phyloP scores from a whole-genome alignment of 2,329 filamentous ascomycete genomes.

The Microdochium nivale region DNA sequence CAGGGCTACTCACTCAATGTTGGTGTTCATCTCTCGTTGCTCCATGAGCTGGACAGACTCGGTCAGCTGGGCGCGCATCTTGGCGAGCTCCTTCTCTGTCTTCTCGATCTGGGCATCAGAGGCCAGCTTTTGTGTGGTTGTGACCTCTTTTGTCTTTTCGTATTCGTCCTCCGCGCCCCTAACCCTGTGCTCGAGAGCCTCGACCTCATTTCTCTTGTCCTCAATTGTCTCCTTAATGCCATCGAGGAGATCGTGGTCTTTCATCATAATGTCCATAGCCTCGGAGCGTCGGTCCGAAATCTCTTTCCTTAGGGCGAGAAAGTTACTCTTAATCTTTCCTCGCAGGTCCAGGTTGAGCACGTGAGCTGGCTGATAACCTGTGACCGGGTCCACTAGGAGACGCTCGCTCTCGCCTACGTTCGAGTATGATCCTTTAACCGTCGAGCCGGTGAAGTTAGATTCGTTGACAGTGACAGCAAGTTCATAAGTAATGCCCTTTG shows the following conservation, averaged over 20 bases:
- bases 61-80: constrained; percentile 75
- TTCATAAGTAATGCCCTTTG: constrained; percentile 79
- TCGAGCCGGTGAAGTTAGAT: constrained; percentile 65
- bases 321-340: constrained; percentile 69
- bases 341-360: constrained; percentile 84
- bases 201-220: constrained; percentile 87
- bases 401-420: constrained; percentile 54
- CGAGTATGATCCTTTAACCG: constrained; percentile 35
- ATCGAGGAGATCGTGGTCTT: constrained; percentile 87
- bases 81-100: constrained; percentile 96
- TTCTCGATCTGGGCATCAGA: constrained; percentile 94
- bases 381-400: constrained; percentile 70
- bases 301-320: constrained; percentile 74
- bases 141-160: constrained; percentile 82
- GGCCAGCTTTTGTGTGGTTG: constrained; percentile 76
- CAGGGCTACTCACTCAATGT: constrained; percentile 68
- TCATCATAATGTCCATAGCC: constrained; percentile 84
- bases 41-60: constrained; percentile 89
- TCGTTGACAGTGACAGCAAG: constrained; percentile 75
- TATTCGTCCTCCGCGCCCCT: constrained; percentile 88
- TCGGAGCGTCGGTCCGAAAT: constrained; percentile 80
- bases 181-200: constrained; percentile 81
- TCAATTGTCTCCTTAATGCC: constrained; percentile 95
- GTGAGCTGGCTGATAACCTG: constrained; percentile 83
- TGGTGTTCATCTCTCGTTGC: constrained; percentile 91